A percentile compares a stretch with the other conserved stretches of the same genome.
These are phyloP conservation scores for Hemisphaericaspora xylanilytica DNA, from an alignment of 1,139 yeast species.

Conservation along the genomic window DNA sequence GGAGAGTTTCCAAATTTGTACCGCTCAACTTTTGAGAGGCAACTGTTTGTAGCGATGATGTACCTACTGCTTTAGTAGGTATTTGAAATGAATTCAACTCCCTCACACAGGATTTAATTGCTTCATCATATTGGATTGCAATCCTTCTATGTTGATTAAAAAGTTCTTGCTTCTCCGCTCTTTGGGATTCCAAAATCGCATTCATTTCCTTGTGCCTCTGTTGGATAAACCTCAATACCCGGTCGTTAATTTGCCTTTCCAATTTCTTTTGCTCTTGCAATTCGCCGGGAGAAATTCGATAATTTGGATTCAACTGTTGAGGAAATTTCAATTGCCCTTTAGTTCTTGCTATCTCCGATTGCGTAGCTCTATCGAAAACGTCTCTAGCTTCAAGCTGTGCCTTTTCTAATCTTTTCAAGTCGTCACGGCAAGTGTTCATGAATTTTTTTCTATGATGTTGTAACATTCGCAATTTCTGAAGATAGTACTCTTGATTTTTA, in stretches of 20 bases:
- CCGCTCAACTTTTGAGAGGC: too few relatives aligned
- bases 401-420: background rate
- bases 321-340: background rate
- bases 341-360: background rate
- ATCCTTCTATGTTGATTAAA: background rate
- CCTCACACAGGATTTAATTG: background rate
- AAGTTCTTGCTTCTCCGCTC: background rate
- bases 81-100: background rate
- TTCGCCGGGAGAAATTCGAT: too few relatives aligned
- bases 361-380: background rate
- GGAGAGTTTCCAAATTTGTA: too few relatives aligned
- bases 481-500: background rate
- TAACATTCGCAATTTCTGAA: background rate
- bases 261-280: background rate
- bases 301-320: background rate
- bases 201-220: background rate
- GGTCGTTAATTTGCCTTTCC: constrained; percentile 1
- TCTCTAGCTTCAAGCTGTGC: background rate
- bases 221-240: background rate
- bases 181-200: background rate
- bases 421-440: background rate
- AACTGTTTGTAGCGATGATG: background rate
- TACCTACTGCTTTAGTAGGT: background rate
- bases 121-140: background rate
- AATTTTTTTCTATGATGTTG: background rate